These are phyloP conservation scores for Dryas drummondii DNA, from an alignment of 306 rosid genomes.

Conservation along the genomic window DNA sequence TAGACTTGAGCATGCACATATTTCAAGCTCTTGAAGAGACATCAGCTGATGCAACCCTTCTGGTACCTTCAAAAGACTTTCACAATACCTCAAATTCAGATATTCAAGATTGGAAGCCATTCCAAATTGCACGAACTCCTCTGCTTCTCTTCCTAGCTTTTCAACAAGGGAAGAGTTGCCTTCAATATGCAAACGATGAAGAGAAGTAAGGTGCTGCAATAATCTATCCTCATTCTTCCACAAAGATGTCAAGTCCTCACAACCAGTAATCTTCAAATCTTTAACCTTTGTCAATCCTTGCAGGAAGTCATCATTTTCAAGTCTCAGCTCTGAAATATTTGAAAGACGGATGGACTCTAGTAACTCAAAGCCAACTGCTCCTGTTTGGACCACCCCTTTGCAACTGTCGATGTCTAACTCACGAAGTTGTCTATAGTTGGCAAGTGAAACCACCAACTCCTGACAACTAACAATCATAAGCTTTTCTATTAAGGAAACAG, in stretches of 20 bases:
- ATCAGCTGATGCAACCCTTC: neutral
- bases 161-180: neutral
- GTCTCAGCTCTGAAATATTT: no score
- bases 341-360: no score
- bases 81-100: neutral
- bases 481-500: no score
- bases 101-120: neutral
- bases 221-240: rapidly evolving
- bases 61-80: neutral
- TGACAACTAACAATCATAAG: no score
- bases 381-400: no score
- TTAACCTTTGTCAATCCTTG: no score
- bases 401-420: no score
- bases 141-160: neutral
- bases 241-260: neutral
- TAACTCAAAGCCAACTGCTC: no score
- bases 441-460: no score
- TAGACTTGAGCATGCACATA: neutral
- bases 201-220: neutral
- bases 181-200: neutral
- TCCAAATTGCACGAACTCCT: neutral
- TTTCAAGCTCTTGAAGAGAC: neutral
- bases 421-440: no score
- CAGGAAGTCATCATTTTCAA: no score
- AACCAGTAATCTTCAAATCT: neutral